Percentiles rank a stretch among this genome's conserved stretches.
Evolutionary conservation across 768 basidiomycete genomes (phyloP).

Genomic region (Macrolepiota fuliginosa): DNA sequence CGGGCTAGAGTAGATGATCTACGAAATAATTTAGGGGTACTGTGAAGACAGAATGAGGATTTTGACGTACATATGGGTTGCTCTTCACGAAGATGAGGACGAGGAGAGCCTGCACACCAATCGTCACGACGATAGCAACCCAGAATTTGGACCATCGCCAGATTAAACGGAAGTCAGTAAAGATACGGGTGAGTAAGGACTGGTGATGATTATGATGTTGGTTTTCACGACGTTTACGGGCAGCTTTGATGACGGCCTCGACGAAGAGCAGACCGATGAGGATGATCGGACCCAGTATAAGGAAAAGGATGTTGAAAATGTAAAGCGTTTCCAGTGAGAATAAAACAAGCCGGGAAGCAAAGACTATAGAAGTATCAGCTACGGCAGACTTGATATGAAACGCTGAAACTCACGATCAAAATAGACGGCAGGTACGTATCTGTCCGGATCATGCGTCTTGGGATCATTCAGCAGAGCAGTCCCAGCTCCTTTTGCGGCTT

Average conservation of each 20-base stretch:
- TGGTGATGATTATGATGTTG: neutral
- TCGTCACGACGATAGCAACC: slow-evolving; percentile 46
- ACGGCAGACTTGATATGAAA: neutral
- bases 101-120: slow-evolving; percentile 46
- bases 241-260: slow-evolving; percentile 20
- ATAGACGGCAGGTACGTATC: slow-evolving; percentile 42
- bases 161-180: slow-evolving; percentile 22
- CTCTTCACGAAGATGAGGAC: slow-evolving; percentile 46
- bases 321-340: slow-evolving; percentile 52
- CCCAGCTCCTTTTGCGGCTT: slow-evolving; percentile 56
- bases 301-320: slow-evolving; percentile 54
- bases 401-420: slow-evolving; percentile 60
- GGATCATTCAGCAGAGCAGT: slow-evolving; percentile 44
- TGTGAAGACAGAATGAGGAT: neutral
- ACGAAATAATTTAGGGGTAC: neutral
- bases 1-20: slow-evolving; percentile 35
- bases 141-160: slow-evolving; percentile 64
- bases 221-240: neutral
- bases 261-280: slow-evolving; percentile 41
- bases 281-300: slow-evolving; percentile 62
- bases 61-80: slow-evolving; percentile 61
- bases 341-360: slow-evolving; percentile 51
- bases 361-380: slow-evolving; percentile 42
- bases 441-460: slow-evolving; percentile 13
- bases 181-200: slow-evolving; percentile 5